Conservation (phyloP, 805 yeast species). For the Saccharomycopsis capsularis region DNA sequence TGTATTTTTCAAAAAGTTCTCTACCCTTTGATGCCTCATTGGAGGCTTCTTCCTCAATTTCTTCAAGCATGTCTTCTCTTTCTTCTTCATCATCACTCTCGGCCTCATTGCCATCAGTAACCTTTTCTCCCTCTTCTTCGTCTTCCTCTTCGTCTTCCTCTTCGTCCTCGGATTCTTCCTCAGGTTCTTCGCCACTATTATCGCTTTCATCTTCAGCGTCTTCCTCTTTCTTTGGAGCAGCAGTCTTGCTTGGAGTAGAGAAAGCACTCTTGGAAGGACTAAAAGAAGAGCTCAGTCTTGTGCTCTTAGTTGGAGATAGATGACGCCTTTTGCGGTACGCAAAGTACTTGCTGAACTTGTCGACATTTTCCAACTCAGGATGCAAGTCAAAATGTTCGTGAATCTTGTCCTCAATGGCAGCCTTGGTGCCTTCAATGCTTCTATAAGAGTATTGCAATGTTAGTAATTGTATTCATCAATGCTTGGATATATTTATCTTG, state of each 20-base stretch:
- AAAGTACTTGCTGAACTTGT: conserved; percentile 25
- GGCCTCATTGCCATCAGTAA: conserved; percentile 1
- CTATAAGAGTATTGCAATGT: too few species aligned
- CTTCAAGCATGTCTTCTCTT: background rate
- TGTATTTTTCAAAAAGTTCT: conserved; percentile 7
- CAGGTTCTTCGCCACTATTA: conserved; percentile 5
- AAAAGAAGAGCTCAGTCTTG: conserved; percentile 2
- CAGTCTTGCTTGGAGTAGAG: background rate
- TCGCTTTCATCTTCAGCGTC: conserved; percentile 5
- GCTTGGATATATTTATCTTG: too few species aligned
- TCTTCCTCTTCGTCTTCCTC: conserved; percentile 17
- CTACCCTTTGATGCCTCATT: too few species aligned
- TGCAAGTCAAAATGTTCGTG: conserved; percentile 26
- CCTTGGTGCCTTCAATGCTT: conserved; percentile 27
- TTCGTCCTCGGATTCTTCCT: conserved; percentile 7
- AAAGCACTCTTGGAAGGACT: background rate
- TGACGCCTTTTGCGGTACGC: conserved; percentile 25
- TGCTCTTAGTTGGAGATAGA: conserved; percentile 21
- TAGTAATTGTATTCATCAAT: too few species aligned
- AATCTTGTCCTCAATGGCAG: conserved; percentile 28
- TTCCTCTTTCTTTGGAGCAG: background rate
- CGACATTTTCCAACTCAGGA: conserved; percentile 28
- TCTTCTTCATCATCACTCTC: conserved; percentile 2
- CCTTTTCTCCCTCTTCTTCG: conserved; percentile 9
- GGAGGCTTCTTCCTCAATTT: conserved; percentile 5